phyloP scores from a whole-genome alignment of 352 stramenopile species.

The Globisporangium spinosum region DNA sequence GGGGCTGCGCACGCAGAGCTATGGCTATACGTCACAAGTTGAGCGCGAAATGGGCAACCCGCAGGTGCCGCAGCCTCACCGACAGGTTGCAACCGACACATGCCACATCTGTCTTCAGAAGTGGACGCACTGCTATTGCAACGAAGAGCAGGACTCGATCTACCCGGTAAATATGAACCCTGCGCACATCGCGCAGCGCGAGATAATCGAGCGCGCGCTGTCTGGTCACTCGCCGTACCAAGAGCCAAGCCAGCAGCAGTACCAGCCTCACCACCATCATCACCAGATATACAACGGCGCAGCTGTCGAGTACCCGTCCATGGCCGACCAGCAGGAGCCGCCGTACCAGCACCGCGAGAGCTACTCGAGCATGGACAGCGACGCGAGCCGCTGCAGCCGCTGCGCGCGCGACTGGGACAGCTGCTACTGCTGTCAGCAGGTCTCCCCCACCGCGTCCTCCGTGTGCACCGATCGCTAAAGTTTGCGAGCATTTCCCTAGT shows the following conservation, averaged over 20 bases:
- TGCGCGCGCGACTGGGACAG: conserved; percentile 68
- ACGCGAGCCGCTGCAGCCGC: conserved; percentile 63
- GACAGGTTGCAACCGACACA: conserved; percentile 61
- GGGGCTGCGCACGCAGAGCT: conserved; percentile 48
- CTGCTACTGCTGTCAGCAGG: conserved; percentile 73
- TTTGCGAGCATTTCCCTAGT: not conserved
- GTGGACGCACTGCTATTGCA: conserved; percentile 88
- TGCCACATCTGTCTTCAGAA: conserved; percentile 78
- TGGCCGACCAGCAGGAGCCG: conserved; percentile 4
- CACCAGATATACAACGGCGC: conserved; percentile 9
- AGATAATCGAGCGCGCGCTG: conserved; percentile 17
- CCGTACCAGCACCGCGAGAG: conserved; percentile 28
- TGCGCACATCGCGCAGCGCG: conserved; percentile 14
- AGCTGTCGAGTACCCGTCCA: not conserved
- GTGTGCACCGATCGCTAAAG: conserved; percentile 49
- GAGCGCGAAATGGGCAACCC: conserved; percentile 34
- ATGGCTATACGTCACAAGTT: conserved; percentile 33
- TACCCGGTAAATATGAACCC: conserved; percentile 37
- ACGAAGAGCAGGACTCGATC: conserved; percentile 71
- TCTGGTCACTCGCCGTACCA: conserved; percentile 14
- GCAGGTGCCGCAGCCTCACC: conserved; percentile 30
- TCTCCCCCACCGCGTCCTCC: conserved; percentile 62
- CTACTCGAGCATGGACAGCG: conserved; percentile 48
- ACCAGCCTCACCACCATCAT: not conserved
- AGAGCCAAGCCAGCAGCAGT: conserved; percentile 4